A percentile compares a stretch with the other conserved stretches of the same genome.
Conservation (phyloP, 2,329 filamentous ascomycete species). For the Purpureocillium lavendulum region DNA sequence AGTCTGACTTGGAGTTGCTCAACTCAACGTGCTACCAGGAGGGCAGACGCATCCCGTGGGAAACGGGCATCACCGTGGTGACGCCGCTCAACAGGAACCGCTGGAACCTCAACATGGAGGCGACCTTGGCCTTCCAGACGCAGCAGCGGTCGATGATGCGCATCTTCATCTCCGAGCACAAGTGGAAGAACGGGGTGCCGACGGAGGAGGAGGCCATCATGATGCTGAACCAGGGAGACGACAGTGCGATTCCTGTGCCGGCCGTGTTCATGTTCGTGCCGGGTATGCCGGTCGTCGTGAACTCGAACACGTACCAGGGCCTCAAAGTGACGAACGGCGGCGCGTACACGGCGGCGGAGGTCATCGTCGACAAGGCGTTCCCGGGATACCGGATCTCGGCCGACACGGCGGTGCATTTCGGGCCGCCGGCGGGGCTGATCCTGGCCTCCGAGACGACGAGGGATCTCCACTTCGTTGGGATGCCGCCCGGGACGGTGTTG, state of each 20-base stretch:
- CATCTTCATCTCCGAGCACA: slow-evolving; percentile 3
- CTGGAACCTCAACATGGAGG: slow-evolving; percentile 8
- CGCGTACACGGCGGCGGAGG: neutral
- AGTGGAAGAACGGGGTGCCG: slow-evolving; percentile 1
- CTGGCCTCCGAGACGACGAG: neutral
- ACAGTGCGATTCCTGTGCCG: neutral
- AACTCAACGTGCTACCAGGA: slow-evolving; percentile 2
- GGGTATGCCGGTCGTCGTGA: neutral
- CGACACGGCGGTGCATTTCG: neutral
- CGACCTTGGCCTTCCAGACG: slow-evolving; percentile 3
- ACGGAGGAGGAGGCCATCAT: slow-evolving; percentile 4
- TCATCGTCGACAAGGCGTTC: neutral
- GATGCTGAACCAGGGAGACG: slow-evolving; percentile 2
- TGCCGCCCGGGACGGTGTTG: neutral
- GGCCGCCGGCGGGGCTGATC: neutral
- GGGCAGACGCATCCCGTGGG: slow-evolving; percentile 4
- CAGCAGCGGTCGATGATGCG: neutral
- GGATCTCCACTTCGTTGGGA: slow-evolving; percentile 1
- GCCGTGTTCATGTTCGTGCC: neutral
- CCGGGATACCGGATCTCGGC: neutral
- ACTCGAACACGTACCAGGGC: neutral
- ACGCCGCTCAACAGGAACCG: slow-evolving; percentile 7
- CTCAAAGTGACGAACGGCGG: neutral
- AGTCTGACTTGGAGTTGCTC: slow-evolving; percentile 2
- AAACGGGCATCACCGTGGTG: slow-evolving; percentile 5